Base-by-base conservation (phyloP, 2,329 filamentous ascomycete genomes). In the Botrytis galanthina region DNA sequence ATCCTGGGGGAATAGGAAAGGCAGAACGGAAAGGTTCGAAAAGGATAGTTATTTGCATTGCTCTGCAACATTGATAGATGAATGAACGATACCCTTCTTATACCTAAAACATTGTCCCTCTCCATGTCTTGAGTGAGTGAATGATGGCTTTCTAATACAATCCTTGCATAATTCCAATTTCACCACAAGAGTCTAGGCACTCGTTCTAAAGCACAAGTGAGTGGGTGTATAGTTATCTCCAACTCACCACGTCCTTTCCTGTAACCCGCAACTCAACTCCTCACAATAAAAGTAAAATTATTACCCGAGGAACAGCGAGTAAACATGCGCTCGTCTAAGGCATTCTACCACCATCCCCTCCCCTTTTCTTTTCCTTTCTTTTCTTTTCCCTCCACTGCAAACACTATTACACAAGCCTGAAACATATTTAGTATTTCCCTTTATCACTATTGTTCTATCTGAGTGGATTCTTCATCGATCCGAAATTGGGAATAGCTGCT, bases 41-140 rank as follows among this genome's bases (percentile, higher is more conserved):
- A n/a, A 66, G 51, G 3, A 39, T 46, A 71, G 37, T 72, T 67
- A 59, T n/a, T 66, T 46, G 39, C 62, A 8, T 69, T 42, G 6
- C 35, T 57, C 18, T 7, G 66, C 48, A 54, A 69, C 4, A 26
- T 57, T 57, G 61, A 44, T 63, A 44, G n/a, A 46, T 46, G n/a
- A 69, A 69, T 57, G 35, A 69, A 69, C n/a, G 48, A 69, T 69
- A 69, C 66, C 66, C 66, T 44, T n/a, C 32, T 42, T 42, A 10
- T 32, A 18, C 29, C 22, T 18, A 20, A 14, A 44, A 32, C 20
- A 12, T 22, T 8, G 1, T 57, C 4, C 3, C 35, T 48, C 46
- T 26, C 6, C 26, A 22, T 37, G 3, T 4, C 32, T 51, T 20
- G 8, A 14, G 7, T 37, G 60, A 62, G 16, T 62, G 26, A 62